Evolutionary conservation across 225 moss, liverwort and hornwort species (phyloP), one percentile per base, ranked within the genome.

Genomic region (Pseudoscleropodium purum): DNA sequence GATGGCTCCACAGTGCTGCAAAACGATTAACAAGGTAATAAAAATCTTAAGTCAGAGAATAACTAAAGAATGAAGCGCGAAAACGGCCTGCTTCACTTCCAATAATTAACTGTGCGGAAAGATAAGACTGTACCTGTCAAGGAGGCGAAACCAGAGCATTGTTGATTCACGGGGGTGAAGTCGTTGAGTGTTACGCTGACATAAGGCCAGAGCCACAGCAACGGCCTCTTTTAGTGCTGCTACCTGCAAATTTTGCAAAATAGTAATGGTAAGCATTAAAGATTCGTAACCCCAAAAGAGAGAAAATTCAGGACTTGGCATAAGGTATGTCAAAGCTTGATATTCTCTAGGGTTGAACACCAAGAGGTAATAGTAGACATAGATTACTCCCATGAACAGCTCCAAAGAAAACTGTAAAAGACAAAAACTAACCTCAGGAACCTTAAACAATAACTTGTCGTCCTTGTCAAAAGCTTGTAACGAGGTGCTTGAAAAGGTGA

Each of bases 71-170:
- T 49, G 57, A 88, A 83, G 73, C 67, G 18, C 76, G 23, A 80
- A 79, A 25, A 61, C n/a, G 63, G 62, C 49, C 80, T 57, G 75
- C 56, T 80, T 79, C 86, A 80, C 75, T 85, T 93, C 82, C 51
- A 78, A 29, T 66, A 65, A 43, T 70, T 36, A 75, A 90, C 70
- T 57, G 41, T 60, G 39, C 80, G 84, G 57, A 81, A 34, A 86
- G 36, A n/a, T 84, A 59, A 82, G 67, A 87, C 62, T 86, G 36
- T 76, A 99, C 99, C 95, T 97, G 92, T 97, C 99, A 90, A 99
- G 95, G 64, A 99, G 96, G 83, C 97, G 96, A 94, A 99, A 99
- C 99, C 99, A 99, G 79, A 99, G 94, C 73, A 92, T 91, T 82
- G 95, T 95, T 87, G 97, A 99, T 89, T 99, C 97, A 87, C 93